These are phyloP conservation scores for Penicillium digitatum DNA, from an alignment of 2,329 filamentous ascomycete genomes.

Conservation along the genomic window DNA sequence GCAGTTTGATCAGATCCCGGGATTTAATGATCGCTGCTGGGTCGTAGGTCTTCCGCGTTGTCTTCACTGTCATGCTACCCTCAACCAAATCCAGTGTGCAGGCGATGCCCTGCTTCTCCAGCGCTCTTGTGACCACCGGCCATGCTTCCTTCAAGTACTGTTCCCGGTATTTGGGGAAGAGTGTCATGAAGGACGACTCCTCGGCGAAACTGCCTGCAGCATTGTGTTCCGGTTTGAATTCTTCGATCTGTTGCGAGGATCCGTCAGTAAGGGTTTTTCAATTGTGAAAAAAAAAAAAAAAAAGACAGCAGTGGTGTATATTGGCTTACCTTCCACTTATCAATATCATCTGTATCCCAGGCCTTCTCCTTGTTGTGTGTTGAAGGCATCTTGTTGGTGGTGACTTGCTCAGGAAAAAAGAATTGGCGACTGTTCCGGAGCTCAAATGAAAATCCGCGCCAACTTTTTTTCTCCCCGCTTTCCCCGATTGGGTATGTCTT, in stretches of 20 bases:
- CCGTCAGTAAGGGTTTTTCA: neutral
- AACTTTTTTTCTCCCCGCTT: constrained; percentile 28
- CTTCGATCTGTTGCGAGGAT: constrained; percentile 57
- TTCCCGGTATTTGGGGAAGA: constrained; percentile 97
- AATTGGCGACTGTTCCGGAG: constrained; percentile 14
- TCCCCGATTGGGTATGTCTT: constrained; percentile 17
- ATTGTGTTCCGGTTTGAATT: constrained; percentile 84
- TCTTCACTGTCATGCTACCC: constrained; percentile 94
- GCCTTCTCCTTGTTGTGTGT: constrained; percentile 87
- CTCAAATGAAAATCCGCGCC: constrained; percentile 24
- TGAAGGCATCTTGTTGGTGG: constrained; percentile 64
- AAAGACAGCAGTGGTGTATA: neutral
- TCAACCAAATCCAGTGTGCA: constrained; percentile 93
- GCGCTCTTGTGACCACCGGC: constrained; percentile 80
- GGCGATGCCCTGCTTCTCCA: constrained; percentile 83
- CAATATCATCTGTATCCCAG: constrained; percentile 94
- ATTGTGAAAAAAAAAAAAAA: neutral
- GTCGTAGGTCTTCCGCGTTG: constrained; percentile 85
- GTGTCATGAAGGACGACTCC: constrained; percentile 76
- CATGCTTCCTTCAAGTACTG: constrained; percentile 88
- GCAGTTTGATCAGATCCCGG: constrained; percentile 86
- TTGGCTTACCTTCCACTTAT: constrained; percentile 78
- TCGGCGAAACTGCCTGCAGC: constrained; percentile 79
- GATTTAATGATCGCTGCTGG: constrained; percentile 91
- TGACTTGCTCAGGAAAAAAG: constrained; percentile 7